Percentiles rank a stretch among this genome's conserved stretches.
phyloP scores from a whole-genome alignment of 768 basidiomycete species.

The Cytidiella melzeri region DNA sequence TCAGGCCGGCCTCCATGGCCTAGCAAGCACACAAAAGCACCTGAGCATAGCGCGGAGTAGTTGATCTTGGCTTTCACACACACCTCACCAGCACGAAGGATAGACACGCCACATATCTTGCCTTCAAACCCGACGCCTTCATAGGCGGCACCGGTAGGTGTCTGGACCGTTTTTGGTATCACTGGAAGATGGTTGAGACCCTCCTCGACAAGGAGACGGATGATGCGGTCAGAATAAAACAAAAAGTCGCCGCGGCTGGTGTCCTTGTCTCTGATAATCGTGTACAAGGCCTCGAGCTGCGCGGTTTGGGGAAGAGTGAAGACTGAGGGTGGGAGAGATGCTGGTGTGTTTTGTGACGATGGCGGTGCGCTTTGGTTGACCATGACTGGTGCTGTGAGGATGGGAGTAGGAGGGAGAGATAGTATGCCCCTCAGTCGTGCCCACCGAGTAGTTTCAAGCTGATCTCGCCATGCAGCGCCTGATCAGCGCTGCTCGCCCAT shows the following conservation, averaged over 20 bases:
- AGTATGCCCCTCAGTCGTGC: no score
- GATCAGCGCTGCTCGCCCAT: background rate
- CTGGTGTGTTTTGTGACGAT: conserved; percentile 31
- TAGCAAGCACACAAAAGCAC: conserved; percentile 24
- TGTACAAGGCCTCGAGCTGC: conserved; percentile 92
- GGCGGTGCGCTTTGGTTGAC: conserved; percentile 17
- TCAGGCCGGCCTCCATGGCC: conserved; percentile 97
- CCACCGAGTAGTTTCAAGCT: no score
- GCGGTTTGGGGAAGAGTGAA: conserved; percentile 84
- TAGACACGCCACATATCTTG: conserved; percentile 94
- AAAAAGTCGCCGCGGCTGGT: conserved; percentile 92
- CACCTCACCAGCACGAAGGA: conserved; percentile 90
- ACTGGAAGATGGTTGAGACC: conserved; percentile 87
- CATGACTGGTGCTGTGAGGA: no score
- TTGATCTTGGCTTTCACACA: conserved; percentile 11
- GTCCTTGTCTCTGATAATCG: conserved; percentile 86
- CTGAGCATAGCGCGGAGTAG: background rate
- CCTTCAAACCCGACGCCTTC: conserved; percentile 94
- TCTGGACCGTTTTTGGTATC: conserved; percentile 67
- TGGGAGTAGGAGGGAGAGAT: no score
- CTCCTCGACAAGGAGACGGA: conserved; percentile 73
- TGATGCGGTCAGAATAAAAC: conserved; percentile 93
- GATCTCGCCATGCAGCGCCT: no score
- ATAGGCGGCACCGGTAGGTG: conserved; percentile 81
- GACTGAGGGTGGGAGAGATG: conserved; percentile 69